Percentiles rank a stretch among this genome's conserved stretches.
These are phyloP conservation scores for Metarhizium album DNA, from an alignment of 2,329 filamentous ascomycete genomes.

Conservation along the genomic window DNA sequence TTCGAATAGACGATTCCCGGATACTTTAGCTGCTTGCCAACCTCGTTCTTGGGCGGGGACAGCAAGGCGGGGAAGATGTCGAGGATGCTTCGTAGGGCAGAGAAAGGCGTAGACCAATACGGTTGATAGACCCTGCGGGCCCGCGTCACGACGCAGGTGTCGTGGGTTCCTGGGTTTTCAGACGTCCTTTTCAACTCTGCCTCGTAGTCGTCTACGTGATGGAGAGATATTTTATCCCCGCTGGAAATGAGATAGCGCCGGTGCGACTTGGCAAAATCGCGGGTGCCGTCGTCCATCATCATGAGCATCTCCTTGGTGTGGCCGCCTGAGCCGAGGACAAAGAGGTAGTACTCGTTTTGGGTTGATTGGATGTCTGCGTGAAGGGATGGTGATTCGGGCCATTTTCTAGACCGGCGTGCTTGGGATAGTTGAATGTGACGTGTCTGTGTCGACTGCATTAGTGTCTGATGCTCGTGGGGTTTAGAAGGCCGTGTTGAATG, in stretches of 20 bases:
- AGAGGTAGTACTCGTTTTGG: conserved; percentile 46
- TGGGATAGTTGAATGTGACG: conserved; percentile 19
- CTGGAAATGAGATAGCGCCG: conserved; percentile 74
- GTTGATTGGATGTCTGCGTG: background rate
- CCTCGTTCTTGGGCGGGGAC: conserved; percentile 17
- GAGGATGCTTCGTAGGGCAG: conserved; percentile 53
- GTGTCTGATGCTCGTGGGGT: background rate
- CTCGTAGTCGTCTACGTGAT: conserved; percentile 51
- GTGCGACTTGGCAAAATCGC: conserved; percentile 41
- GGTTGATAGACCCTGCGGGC: conserved; percentile 77
- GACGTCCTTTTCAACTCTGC: conserved; percentile 18
- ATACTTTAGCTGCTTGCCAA: conserved; percentile 25
- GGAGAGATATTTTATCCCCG: conserved; percentile 58
- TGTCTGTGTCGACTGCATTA: conserved; percentile 10
- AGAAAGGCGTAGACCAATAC: conserved; percentile 60
- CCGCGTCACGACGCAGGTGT: conserved; percentile 58
- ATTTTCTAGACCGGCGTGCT: conserved; percentile 11
- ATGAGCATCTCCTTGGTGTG: conserved; percentile 93
- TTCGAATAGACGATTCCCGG: conserved; percentile 78
- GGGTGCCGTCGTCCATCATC: conserved; percentile 56
- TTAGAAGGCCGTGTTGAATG: background rate
- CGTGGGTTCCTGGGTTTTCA: conserved; percentile 38
- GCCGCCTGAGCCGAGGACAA: conserved; percentile 85
- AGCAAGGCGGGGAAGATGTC: conserved; percentile 48
- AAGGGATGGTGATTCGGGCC: conserved; percentile 4